Evolutionary conservation across 1,284 basidiomycete species (phyloP).

Genomic region (Porodaedalea pini): DNA sequence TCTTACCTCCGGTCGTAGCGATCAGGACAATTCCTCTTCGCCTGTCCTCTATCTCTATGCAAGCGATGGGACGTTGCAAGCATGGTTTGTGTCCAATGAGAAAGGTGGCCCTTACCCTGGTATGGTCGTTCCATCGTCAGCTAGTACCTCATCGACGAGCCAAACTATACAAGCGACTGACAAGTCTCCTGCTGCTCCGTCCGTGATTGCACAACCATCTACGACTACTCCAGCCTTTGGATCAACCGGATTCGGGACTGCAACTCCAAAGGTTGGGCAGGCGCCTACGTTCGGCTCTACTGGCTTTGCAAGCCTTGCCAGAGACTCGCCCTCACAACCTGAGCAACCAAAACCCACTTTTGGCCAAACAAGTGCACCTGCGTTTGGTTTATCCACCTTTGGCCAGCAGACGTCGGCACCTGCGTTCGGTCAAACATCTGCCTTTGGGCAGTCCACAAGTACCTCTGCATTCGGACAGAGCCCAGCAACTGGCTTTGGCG

Average conservation of each 20-base stretch:
- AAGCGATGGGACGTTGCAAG: conserved; percentile 76
- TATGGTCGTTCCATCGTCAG: conserved; percentile 34
- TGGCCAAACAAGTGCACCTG: conserved; percentile 1
- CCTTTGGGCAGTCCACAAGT: conserved; percentile 11
- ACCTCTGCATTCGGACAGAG: conserved; percentile 18
- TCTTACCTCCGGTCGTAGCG: conserved; percentile 50
- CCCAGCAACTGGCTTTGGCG: conserved; percentile 23
- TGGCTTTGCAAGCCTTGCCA: not conserved
- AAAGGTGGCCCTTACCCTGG: conserved; percentile 49
- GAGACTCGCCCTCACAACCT: not conserved
- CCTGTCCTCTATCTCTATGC: conserved; percentile 77
- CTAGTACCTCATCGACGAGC: not conserved
- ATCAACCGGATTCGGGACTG: conserved; percentile 18
- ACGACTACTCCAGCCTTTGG: conserved; percentile 23
- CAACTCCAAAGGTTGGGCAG: too few species aligned
- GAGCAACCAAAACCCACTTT: conserved; percentile 7
- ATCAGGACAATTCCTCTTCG: conserved; percentile 45
- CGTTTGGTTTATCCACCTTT: conserved; percentile 10
- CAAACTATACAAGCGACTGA: conserved; percentile 16
- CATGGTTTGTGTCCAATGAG: conserved; percentile 69
- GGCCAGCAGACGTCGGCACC: conserved; percentile 15
- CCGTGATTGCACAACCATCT: not conserved
- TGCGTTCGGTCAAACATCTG: conserved; percentile 23
- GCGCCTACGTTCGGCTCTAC: conserved; percentile 23
- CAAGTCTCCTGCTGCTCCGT: conserved; percentile 7